Conservation (phyloP, 139 green algal genomes). For the Diplosphaera chodatii region DNA sequence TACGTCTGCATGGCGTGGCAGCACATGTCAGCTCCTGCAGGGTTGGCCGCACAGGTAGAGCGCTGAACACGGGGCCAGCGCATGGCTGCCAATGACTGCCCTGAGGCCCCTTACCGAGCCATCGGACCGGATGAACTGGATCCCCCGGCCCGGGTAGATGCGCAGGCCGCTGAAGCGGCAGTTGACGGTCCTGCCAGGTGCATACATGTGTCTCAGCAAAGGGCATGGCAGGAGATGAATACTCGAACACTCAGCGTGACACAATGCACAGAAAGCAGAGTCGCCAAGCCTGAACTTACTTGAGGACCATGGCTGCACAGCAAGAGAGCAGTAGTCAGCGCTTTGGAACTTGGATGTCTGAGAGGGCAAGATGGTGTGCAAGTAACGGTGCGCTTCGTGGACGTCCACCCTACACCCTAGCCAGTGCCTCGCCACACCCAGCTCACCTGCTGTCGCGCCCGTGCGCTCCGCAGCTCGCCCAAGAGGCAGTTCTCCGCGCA, state of each 20-base stretch:
- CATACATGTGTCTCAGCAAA: neutral
- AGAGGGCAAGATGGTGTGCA: no score
- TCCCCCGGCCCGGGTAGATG: conserved; percentile 94
- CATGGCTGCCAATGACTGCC: neutral
- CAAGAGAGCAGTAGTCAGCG: no score
- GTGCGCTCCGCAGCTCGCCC: no score
- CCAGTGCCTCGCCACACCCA: no score
- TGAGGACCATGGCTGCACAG: conserved; percentile 28
- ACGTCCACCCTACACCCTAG: no score
- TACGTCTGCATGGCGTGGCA: conserved; percentile 60
- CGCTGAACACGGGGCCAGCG: neutral
- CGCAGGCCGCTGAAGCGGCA: conserved; percentile 97
- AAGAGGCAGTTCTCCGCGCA: no score
- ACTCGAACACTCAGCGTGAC: no score
- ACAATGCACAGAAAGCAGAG: neutral
- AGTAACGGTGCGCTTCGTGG: no score
- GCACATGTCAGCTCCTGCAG: no score
- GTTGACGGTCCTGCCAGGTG: conserved; percentile 73
- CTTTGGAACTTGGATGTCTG: no score
- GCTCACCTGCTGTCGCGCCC: no score
- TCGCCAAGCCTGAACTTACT: conserved; percentile 6
- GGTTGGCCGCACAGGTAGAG: neutral
- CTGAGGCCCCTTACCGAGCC: conserved; percentile 59
- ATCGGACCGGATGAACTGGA: conserved; percentile 86
- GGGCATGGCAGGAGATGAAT: neutral